Evolutionary conservation across 2,329 filamentous ascomycete genomes (phyloP).

Genomic region (Ophiosphaerella korrae): DNA sequence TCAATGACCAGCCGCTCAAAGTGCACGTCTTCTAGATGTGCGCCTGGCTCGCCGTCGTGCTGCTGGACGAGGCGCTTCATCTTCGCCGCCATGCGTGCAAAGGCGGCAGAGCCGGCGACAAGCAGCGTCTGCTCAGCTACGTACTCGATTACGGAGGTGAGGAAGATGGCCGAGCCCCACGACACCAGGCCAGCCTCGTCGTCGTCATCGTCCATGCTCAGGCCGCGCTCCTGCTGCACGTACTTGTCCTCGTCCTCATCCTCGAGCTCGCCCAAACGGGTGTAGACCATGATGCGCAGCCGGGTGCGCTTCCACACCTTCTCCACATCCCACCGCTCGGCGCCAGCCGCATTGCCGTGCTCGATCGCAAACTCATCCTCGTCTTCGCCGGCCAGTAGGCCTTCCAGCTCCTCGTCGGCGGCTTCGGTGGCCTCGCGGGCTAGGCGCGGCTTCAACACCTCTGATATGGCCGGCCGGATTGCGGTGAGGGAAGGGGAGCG

Average conservation of each 20-base stretch:
- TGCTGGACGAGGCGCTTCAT: conserved; percentile 42
- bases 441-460: conserved; percentile 87
- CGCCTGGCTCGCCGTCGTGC: conserved; percentile 19
- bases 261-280: conserved; percentile 92
- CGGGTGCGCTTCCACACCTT: conserved; percentile 92
- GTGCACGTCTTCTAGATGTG: conserved; percentile 59
- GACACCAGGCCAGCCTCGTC: conserved; percentile 64
- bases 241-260: conserved; percentile 95
- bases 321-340: conserved; percentile 82
- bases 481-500: conserved; percentile 76
- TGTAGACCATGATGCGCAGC: conserved; percentile 97
- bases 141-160: conserved; percentile 93
- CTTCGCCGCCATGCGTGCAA: conserved; percentile 60
- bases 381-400: conserved; percentile 83
- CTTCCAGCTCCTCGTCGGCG: conserved; percentile 83
- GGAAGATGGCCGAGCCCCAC: conserved; percentile 90
- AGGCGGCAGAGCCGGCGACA: conserved; percentile 85
- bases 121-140: conserved; percentile 89
- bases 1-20: conserved; percentile 79
- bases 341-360: conserved; percentile 20
- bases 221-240: conserved; percentile 72
- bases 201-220: conserved; percentile 60
- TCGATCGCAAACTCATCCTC: conserved; percentile 38
- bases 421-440: conserved; percentile 82
- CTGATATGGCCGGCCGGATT: conserved; percentile 79